Evolutionary conservation across 148 eudicot species (phyloP).

Genomic region (Talinum fruticosum): DNA sequence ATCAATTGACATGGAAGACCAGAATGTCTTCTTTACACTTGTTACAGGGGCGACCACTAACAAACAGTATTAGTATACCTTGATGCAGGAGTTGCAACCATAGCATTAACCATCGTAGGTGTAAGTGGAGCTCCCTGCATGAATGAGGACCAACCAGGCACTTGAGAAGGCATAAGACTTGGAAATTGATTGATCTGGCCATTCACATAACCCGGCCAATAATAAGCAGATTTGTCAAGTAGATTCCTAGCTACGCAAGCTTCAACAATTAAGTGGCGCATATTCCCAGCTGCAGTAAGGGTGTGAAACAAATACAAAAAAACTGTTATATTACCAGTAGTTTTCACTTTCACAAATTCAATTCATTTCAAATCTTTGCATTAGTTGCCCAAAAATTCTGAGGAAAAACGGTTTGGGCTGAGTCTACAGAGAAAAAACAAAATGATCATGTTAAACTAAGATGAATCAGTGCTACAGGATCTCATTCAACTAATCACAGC

Average conservation of each 20-base stretch:
- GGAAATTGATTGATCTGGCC: conserved; percentile 55
- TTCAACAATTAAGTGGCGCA: conserved; percentile 88
- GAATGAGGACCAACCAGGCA: conserved; percentile 80
- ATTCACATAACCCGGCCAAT: conserved; percentile 91
- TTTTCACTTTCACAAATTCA: neutral
- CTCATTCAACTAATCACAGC: neutral
- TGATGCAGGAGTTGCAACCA: conserved; percentile 87
- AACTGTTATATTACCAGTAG: neutral
- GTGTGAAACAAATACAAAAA: conserved; percentile 11
- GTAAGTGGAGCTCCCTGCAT: conserved; percentile 83
- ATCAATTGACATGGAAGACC: neutral
- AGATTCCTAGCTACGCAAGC: conserved; percentile 87
- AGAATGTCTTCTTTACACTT: neutral
- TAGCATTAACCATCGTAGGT: conserved; percentile 57
- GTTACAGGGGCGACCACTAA: conserved; percentile 5
- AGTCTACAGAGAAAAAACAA: neutral
- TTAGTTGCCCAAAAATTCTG: neutral
- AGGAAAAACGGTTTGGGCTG: neutral
- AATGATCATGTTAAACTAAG: neutral
- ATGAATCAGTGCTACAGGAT: neutral
- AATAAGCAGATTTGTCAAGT: conserved; percentile 83
- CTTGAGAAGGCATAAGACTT: conserved; percentile 56
- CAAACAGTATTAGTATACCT: conserved; percentile 44
- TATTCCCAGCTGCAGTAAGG: conserved; percentile 75
- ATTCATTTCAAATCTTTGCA: neutral